These are phyloP conservation scores for Uronychia binucleata DNA, from an alignment of 73 alveolate species.

Conservation along the genomic window DNA sequence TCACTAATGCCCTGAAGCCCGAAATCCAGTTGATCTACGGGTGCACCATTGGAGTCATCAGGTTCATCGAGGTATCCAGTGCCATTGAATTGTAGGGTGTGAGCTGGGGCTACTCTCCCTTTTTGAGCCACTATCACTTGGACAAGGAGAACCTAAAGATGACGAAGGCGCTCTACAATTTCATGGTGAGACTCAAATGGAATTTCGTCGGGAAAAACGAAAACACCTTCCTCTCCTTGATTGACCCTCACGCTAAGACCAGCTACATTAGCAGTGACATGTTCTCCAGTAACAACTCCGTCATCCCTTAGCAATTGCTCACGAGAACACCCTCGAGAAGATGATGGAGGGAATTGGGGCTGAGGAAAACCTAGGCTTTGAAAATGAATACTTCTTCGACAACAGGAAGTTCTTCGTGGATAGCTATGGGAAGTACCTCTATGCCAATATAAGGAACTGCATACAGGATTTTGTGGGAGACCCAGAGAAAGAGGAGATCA, in stretches of 20 bases:
- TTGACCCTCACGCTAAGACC: background rate
- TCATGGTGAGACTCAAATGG: conserved; percentile 36
- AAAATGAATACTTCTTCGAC: background rate
- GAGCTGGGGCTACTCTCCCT: conserved; percentile 50
- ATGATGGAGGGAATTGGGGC: background rate
- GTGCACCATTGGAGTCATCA: conserved; percentile 28
- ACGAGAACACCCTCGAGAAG: background rate
- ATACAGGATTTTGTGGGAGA: background rate
- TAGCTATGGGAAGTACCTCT: background rate
- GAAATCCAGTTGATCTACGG: conserved; percentile 28
- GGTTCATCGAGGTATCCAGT: conserved; percentile 39
- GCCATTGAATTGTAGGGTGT: conserved; percentile 17
- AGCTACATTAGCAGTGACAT: background rate
- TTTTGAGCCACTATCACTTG: conserved; percentile 27
- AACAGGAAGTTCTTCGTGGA: background rate
- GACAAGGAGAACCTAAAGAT: conserved; percentile 25
- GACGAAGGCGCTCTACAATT: conserved; percentile 31
- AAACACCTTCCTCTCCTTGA: background rate
- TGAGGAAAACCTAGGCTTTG: background rate
- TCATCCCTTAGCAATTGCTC: background rate
- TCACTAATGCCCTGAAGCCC: background rate
- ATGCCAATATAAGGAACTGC: background rate
- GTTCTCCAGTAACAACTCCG: background rate
- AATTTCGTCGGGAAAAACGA: background rate
- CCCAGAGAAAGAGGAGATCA: background rate